Evolutionary conservation across 768 basidiomycete genomes (phyloP), one percentile per base, ranked within the genome.

Genomic region (Clavaria fumosa): DNA sequence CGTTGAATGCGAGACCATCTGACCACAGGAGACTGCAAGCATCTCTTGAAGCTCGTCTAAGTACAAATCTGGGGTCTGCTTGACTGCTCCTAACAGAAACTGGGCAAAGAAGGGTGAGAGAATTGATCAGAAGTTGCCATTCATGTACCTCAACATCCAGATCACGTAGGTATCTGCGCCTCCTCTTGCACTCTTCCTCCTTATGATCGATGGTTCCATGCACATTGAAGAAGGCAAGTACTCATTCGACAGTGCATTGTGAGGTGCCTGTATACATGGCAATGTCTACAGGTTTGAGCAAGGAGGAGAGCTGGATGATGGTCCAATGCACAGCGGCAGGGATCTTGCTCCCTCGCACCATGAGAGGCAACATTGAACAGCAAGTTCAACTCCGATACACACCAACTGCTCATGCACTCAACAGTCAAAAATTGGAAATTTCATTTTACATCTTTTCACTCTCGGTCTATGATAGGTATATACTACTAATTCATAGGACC

Each of bases 1-100:
- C 6, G 45, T 48, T 7, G 41, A 39, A 28, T 28, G 23, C 23
- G 32, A 33, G 6, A 42, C 48, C 26, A 34, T 12, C 9, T 27
- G 31, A 10, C 39, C 47, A 32, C 34, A 14, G 20, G 35, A 31
- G 7, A 33, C 23, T 21, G 37, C 39, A 12, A 50, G 28, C 17
- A 34, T 20, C 21, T 37, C 33, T 26, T 37, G 41, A 5, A 50
- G n/a, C 34, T 50, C 48, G n/a, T 36, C 35, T 10, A 36, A 21
- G 17, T 36, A 36, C 12, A 36, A 23, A 22, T 36, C 35, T 22
- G 19, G 35, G n/a, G 22, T 17, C n/a, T 21, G 35, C 7, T 21
- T 14, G 35, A 36, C 35, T 18, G 11, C 10, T 17, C 35, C 35
- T 24, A 23, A 23, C 9, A 36, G 19, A 21, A 36, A 36, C 35